Conservation (phyloP, 441 rosid genomes). For the Croton laevigatus region DNA sequence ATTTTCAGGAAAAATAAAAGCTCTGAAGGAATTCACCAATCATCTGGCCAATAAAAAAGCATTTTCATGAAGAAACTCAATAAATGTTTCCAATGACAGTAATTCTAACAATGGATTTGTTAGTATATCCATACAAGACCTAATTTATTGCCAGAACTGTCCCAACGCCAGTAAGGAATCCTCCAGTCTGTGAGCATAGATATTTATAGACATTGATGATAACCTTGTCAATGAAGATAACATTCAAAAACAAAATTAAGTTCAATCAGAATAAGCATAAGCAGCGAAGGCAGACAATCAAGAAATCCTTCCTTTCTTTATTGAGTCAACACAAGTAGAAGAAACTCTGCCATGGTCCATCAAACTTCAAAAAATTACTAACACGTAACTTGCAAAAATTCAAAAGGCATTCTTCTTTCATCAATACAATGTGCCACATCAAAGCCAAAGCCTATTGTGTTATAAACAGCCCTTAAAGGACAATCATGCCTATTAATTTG, state of each 20-base stretch:
- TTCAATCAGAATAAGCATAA: not conserved
- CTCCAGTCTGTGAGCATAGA: not conserved
- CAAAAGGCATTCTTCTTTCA: not conserved
- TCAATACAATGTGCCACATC: not conserved
- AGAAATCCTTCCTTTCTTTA: not conserved
- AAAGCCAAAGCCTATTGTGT: not conserved
- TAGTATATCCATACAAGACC: conserved; percentile 2
- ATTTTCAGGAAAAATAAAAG: not conserved
- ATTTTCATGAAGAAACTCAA: not conserved
- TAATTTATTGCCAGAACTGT: not conserved
- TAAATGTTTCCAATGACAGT: not conserved
- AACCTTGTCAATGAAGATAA: conserved; percentile 2
- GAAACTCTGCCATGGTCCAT: not conserved
- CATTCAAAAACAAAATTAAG: not conserved
- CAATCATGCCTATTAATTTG: not conserved
- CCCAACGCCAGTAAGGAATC: not conserved
- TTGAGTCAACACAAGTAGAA: not conserved
- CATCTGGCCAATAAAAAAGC: not conserved
- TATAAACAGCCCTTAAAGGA: not conserved
- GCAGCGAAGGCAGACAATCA: not conserved
- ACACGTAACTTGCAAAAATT: not conserved
- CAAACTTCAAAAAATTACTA: conserved; percentile 1
- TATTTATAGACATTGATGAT: not conserved
- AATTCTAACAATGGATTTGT: not conserved
- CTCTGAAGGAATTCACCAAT: not conserved